Conservation (phyloP, 495 filamentous ascomycete species). For the Aspergillus baeticus region DNA sequence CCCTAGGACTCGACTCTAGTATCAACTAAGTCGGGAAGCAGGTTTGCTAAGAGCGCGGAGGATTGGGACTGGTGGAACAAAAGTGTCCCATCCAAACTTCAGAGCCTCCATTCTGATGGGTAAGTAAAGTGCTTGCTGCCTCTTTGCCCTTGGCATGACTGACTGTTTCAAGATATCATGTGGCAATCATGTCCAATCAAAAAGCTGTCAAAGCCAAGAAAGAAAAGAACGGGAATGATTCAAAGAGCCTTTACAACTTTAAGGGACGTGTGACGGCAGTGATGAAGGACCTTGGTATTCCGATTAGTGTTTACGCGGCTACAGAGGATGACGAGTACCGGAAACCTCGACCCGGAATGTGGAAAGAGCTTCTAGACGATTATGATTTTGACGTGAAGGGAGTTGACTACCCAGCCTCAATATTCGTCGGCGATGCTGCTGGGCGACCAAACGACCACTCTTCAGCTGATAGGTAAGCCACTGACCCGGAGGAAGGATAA, state of each 20-base stretch:
- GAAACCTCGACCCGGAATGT: slow-evolving; percentile 89
- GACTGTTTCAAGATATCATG: slow-evolving; percentile 57
- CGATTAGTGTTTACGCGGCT: slow-evolving; percentile 80
- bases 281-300: slow-evolving; percentile 69
- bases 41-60: slow-evolving; percentile 61
- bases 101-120: slow-evolving; percentile 68
- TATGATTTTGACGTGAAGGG: slow-evolving; percentile 63
- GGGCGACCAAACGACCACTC: slow-evolving; percentile 67
- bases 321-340: slow-evolving; percentile 76
- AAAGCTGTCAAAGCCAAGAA: slow-evolving; percentile 71
- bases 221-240: slow-evolving; percentile 65
- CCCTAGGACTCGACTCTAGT: slow-evolving; percentile 84
- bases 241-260: slow-evolving; percentile 66
- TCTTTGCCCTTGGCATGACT: neutral
- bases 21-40: slow-evolving; percentile 73
- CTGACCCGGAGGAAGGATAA: neutral
- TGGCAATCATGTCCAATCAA: slow-evolving; percentile 88
- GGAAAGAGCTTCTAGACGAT: slow-evolving; percentile 76
- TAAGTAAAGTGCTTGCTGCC: slow-evolving; percentile 32
- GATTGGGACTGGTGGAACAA: slow-evolving; percentile 98
- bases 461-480: slow-evolving; percentile 69
- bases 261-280: slow-evolving; percentile 73
- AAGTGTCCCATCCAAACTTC: slow-evolving; percentile 63
- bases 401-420: slow-evolving; percentile 63
- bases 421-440: slow-evolving; percentile 92